Evolutionary conservation across 148 eudicot genomes (phyloP).

Genomic region (Amaranthus palmeri): DNA sequence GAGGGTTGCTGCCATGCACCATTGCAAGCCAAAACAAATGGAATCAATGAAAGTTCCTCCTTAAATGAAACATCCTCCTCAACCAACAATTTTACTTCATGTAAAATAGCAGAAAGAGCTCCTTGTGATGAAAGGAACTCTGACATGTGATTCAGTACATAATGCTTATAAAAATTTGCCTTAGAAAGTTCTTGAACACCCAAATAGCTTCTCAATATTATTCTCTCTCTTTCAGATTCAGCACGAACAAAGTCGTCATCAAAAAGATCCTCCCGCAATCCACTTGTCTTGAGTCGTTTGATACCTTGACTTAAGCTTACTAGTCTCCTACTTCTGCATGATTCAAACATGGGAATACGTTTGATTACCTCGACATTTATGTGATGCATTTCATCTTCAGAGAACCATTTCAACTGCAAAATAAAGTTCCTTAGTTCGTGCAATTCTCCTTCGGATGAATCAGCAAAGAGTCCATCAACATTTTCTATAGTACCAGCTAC

Average conservation of each 20-base stretch:
- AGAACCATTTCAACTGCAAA: constrained; percentile 94
- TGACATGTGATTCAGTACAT: constrained; percentile 77
- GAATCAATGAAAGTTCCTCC: constrained; percentile 47
- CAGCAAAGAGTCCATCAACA: constrained; percentile 55
- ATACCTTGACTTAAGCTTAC: constrained; percentile 55
- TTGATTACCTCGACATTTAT: constrained; percentile 55
- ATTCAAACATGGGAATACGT: constrained; percentile 87
- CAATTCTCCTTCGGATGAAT: constrained; percentile 81
- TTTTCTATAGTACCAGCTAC: constrained; percentile 49
- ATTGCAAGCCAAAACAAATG: constrained; percentile 77
- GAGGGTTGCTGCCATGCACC: constrained; percentile 89
- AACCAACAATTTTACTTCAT: constrained; percentile 58
- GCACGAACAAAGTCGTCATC: constrained; percentile 85
- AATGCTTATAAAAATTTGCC: constrained; percentile 67
- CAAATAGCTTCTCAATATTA: constrained; percentile 57
- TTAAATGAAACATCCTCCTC: constrained; percentile 67
- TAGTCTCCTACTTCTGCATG: constrained; percentile 65
- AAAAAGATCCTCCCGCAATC: constrained; percentile 66
- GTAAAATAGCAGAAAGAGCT: constrained; percentile 60
- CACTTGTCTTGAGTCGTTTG: constrained; percentile 82
- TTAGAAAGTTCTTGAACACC: constrained; percentile 57
- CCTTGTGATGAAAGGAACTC: constrained; percentile 57
- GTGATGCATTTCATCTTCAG: constrained; percentile 51
- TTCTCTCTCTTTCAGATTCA: constrained; percentile 83
- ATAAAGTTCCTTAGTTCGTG: constrained; percentile 90